phyloP scores from a whole-genome alignment of 208 protist genomes.

The Acanthamoeba pearcei region DNA sequence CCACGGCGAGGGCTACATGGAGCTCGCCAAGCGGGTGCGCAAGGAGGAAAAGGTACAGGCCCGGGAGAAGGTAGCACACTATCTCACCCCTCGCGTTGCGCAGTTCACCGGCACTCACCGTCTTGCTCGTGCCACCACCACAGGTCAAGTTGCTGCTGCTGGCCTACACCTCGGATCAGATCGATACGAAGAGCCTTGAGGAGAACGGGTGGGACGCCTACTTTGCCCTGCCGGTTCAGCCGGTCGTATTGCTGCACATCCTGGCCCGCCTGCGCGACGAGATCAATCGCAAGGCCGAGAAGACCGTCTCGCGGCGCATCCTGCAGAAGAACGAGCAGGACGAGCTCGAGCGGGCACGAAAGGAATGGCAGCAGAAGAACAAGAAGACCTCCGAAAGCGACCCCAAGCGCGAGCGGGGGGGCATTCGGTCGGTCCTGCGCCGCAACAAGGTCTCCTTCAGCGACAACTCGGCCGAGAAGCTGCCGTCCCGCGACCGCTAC shows the following conservation, averaged over 20 bases:
- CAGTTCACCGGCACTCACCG: no score
- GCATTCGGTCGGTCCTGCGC: not conserved
- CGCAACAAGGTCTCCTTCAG: not conserved
- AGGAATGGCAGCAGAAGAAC: not conserved
- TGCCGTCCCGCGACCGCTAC: not conserved
- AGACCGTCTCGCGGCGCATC: not conserved
- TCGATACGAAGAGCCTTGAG: constrained; percentile 56
- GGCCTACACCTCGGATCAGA: constrained; percentile 34
- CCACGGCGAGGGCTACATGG: constrained; percentile 6
- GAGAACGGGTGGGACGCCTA: constrained; percentile 54
- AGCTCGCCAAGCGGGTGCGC: not conserved
- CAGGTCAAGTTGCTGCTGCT: constrained; percentile 30
- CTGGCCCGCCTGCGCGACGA: constrained; percentile 34
- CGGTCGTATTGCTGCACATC: constrained; percentile 24
- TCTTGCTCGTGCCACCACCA: not conserved
- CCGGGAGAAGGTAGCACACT: constrained; percentile 35
- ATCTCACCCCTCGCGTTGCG: not conserved
- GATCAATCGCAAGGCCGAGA: constrained; percentile 40
- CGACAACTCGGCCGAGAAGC: constrained; percentile 17
- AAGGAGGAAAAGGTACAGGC: constrained; percentile 61
- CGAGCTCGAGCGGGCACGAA: not conserved
- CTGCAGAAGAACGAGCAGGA: not conserved
- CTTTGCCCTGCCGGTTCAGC: constrained; percentile 11
- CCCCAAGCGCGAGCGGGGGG: not conserved
- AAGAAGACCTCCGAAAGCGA: not conserved